Percentiles rank a stretch among this genome's conserved stretches.
phyloP scores from a whole-genome alignment of 352 stramenopile species.

The Thraustochytrium striatum region DNA sequence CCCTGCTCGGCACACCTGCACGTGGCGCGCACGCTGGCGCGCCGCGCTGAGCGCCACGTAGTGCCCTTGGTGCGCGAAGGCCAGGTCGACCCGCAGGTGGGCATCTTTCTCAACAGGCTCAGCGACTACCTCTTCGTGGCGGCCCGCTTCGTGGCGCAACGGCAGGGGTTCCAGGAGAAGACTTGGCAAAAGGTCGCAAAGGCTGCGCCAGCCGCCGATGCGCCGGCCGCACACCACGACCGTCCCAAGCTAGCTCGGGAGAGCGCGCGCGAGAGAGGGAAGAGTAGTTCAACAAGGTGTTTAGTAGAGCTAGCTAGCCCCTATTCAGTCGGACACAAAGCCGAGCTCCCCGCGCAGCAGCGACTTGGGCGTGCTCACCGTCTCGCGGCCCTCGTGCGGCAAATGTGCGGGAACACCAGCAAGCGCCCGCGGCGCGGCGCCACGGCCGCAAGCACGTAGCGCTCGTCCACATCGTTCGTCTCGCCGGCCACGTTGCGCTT shows the following conservation, averaged over 20 bases:
- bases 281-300: too few relatives aligned
- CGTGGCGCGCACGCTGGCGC: slow-evolving; percentile 71
- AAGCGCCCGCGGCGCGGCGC: slow-evolving; percentile 30
- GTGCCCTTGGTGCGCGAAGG: slow-evolving; percentile 67
- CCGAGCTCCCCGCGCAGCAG: slow-evolving; percentile 49
- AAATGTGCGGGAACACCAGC: slow-evolving; percentile 47
- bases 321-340: too few relatives aligned
- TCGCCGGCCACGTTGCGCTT: not conserved
- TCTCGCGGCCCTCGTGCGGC: slow-evolving; percentile 44
- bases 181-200: slow-evolving; percentile 1
- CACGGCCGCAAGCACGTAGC: slow-evolving; percentile 21
- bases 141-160: slow-evolving; percentile 49
- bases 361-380: slow-evolving; percentile 42
- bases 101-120: slow-evolving; percentile 70
- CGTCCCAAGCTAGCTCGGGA: too few relatives aligned
- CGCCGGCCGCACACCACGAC: too few relatives aligned
- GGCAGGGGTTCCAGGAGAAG: slow-evolving; percentile 7
- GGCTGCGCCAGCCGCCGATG: too few relatives aligned
- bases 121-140: slow-evolving; percentile 57
- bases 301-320: too few relatives aligned
- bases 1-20: slow-evolving; percentile 75
- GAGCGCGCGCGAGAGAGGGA: too few relatives aligned
- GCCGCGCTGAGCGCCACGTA: slow-evolving; percentile 74
- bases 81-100: slow-evolving; percentile 69
- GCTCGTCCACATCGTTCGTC: not conserved